Evolutionary conservation across 2,329 filamentous ascomycete genomes (phyloP).

Genomic region (Colletotrichum tabaci): DNA sequence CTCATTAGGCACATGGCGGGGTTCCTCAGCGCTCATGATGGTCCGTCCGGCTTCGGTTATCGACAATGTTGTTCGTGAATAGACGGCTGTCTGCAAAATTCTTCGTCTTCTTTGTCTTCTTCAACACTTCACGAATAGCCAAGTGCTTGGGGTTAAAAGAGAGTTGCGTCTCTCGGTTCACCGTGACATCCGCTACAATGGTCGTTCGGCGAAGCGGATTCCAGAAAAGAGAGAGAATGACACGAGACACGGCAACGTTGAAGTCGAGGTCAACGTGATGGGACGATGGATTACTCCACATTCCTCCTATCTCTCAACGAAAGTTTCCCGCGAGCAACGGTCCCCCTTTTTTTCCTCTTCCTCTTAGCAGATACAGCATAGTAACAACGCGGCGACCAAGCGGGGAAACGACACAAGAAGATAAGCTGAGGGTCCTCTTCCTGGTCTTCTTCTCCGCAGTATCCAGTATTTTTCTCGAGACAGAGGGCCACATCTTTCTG

Average conservation of each 20-base stretch:
- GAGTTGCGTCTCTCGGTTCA: neutral
- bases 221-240: neutral
- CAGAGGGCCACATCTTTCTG: constrained; percentile 1
- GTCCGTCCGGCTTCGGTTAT: neutral
- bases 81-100: neutral
- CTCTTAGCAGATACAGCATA: constrained; percentile 28
- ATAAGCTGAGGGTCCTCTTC: constrained; percentile 22
- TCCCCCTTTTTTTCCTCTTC: constrained; percentile 12
- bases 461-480: constrained; percentile 8
- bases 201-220: neutral
- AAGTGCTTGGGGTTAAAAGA: neutral
- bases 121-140: neutral
- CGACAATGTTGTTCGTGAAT: neutral
- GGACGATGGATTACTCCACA: neutral
- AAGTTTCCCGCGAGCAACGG: constrained; percentile 7
- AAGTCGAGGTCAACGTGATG: constrained; percentile 8
- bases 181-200: neutral
- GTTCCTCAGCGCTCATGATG: constrained; percentile 14
- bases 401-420: constrained; percentile 9
- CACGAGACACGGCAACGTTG: constrained; percentile 24
- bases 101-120: no score
- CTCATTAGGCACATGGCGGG: neutral
- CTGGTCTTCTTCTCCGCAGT: constrained; percentile 31
- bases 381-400: constrained; percentile 12
- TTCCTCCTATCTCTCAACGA: constrained; percentile 24